Evolutionary conservation across 169 alveolate genomes (phyloP).

Genomic region (Plasmodium gaboni): DNA sequence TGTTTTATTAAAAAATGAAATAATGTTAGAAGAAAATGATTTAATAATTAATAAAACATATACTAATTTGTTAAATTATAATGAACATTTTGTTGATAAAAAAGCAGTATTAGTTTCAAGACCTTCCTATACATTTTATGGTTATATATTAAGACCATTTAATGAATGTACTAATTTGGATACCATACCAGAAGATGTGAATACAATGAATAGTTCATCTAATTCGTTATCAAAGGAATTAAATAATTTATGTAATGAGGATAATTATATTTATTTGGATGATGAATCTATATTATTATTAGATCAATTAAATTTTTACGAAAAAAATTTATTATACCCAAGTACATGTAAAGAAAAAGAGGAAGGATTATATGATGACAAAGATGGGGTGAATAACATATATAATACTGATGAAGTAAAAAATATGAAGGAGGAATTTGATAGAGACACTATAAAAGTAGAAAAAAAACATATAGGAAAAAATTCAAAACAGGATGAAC

Average conservation of each 20-base stretch:
- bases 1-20: constrained; percentile 81
- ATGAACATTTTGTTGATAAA: constrained; percentile 74
- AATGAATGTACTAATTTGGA: background rate
- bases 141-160: constrained; percentile 50
- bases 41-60: constrained; percentile 78
- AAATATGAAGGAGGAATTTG: background rate
- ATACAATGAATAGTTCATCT: background rate
- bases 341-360: background rate
- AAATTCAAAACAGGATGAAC: background rate
- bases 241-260: background rate
- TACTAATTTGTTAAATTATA: constrained; percentile 83
- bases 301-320: constrained; percentile 44
- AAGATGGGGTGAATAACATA: constrained; percentile 3
- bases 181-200: constrained; percentile 2
- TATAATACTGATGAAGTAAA: background rate
- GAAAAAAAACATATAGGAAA: background rate
- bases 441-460: no score
- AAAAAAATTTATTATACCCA: background rate
- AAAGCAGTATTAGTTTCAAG: constrained; percentile 83
- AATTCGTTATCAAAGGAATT: background rate
- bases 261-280: constrained; percentile 36
- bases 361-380: background rate
- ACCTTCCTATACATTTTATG: constrained; percentile 83
- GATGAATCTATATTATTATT: constrained; percentile 44
- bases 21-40: constrained; percentile 79